These are phyloP conservation scores for Penicillium sclerotigenum DNA, from an alignment of 2,329 filamentous ascomycete species.

Conservation along the genomic window DNA sequence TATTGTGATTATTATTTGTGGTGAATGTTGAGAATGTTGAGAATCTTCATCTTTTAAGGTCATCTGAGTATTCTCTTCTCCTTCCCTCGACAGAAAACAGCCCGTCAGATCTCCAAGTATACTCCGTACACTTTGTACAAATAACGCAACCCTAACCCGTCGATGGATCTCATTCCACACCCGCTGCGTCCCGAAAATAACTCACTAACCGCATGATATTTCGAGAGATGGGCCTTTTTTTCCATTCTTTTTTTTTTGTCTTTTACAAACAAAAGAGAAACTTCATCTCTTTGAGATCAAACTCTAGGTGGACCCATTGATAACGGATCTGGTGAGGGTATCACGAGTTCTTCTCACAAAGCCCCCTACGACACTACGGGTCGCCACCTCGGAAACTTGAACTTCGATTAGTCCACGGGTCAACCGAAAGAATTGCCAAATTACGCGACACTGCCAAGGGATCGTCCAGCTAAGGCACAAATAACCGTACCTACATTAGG, in stretches of 20 bases:
- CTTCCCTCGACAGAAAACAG: not conserved
- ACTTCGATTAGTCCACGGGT: not conserved
- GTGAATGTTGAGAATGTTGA: too few species aligned
- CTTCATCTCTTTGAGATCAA: not conserved
- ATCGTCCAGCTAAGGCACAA: not conserved
- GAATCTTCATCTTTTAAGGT: too few species aligned
- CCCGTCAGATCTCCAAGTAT: not conserved
- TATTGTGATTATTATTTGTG: too few species aligned
- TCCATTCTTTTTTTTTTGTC: not conserved
- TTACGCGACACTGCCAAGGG: constrained; percentile 6
- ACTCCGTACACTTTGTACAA: too few species aligned
- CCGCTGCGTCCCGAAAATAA: constrained; percentile 23
- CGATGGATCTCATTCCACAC: constrained; percentile 23
- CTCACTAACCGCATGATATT: constrained; percentile 13
- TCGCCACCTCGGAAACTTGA: constrained; percentile 2
- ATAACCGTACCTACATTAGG: too few species aligned
- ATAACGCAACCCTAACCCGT: constrained; percentile 14
- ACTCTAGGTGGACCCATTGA: not conserved
- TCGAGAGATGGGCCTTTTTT: not conserved
- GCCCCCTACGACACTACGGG: not conserved
- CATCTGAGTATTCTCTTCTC: not conserved
- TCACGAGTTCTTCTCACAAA: constrained; percentile 5
- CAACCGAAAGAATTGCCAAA: constrained; percentile 1
- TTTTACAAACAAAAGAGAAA: not conserved
- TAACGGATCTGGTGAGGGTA: constrained; percentile 2